phyloP scores from a whole-genome alignment of 2,329 filamentous ascomycete genomes.

The Myrmaecium sp. region DNA sequence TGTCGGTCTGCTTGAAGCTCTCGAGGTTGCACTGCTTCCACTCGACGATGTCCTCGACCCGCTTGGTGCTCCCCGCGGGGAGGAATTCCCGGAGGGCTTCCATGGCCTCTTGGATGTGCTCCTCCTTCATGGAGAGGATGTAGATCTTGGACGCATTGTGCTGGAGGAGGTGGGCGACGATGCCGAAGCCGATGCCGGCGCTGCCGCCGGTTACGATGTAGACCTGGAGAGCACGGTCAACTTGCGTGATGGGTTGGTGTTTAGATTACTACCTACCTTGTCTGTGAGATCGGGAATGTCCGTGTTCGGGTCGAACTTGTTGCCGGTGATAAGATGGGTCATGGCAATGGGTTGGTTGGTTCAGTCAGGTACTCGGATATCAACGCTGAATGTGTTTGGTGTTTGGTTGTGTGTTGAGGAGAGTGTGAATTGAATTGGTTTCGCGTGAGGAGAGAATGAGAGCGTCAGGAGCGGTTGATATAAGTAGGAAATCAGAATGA shows the following conservation, averaged over 20 bases:
- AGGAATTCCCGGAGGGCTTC: constrained; percentile 21
- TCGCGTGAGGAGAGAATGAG: too few species aligned
- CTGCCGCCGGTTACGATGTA: constrained; percentile 33
- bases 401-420: too few species aligned
- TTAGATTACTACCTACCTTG: constrained; percentile 11
- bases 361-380: too few species aligned
- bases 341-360: too few species aligned
- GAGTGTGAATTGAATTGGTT: too few species aligned
- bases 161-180: constrained; percentile 35
- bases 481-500: too few species aligned
- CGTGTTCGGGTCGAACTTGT: constrained; percentile 23
- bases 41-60: constrained; percentile 30
- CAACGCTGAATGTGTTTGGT: too few species aligned
- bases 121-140: constrained; percentile 31
- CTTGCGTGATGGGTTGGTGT: background rate
- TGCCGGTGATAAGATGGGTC: constrained; percentile 7
- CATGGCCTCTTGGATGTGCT: constrained; percentile 29
- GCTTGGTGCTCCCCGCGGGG: too few species aligned
- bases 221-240: constrained; percentile 12
- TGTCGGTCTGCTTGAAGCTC: constrained; percentile 27
- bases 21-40: constrained; percentile 30
- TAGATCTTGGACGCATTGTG: constrained; percentile 31
- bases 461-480: too few species aligned
- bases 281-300: constrained; percentile 24
- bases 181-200: constrained; percentile 35